A percentile compares a stretch with the other conserved stretches of the same genome.
Evolutionary conservation across 2,329 filamentous ascomycete species (phyloP).

Genomic region (Pseudocercospora fijiensis): DNA sequence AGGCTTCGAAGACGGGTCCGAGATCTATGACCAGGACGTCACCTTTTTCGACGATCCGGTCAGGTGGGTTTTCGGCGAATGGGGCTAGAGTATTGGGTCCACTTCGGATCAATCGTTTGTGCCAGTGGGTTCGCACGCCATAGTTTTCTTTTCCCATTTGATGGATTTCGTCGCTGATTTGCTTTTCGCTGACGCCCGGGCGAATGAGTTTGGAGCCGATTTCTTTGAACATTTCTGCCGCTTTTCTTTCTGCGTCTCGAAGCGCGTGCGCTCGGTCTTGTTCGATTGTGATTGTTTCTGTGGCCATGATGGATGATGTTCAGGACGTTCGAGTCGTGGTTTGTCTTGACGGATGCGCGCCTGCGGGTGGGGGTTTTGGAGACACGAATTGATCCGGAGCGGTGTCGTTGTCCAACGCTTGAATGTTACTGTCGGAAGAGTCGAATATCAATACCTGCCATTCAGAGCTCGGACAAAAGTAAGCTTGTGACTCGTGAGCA

Average conservation of each 20-base stretch:
- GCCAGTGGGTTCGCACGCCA: slow-evolving; percentile 52
- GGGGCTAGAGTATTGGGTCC: slow-evolving; percentile 53
- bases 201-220: slow-evolving; percentile 50
- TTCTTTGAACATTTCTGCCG: slow-evolving; percentile 48
- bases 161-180: slow-evolving; percentile 51
- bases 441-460: neutral
- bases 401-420: neutral
- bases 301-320: slow-evolving; percentile 7
- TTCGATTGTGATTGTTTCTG: slow-evolving; percentile 5
- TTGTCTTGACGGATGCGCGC: neutral
- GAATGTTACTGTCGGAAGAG: neutral
- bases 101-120: slow-evolving; percentile 53
- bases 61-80: slow-evolving; percentile 52
- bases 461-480: slow-evolving; percentile 4
- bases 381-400: neutral
- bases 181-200: slow-evolving; percentile 51
- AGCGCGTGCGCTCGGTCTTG: slow-evolving; percentile 32
- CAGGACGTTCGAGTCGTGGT: neutral
- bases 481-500: neutral
- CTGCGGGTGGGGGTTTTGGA: too few species aligned
- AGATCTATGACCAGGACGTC: slow-evolving; percentile 56
- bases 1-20: slow-evolving; percentile 54
- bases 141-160: slow-evolving; percentile 46
- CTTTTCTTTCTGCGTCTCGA: slow-evolving; percentile 50
- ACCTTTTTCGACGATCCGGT: slow-evolving; percentile 49